Percentiles rank a stretch among this genome's conserved stretches.
Evolutionary conservation across 164 flowering plant genomes (phyloP).

Genomic region (Houttuynia cordata): DNA sequence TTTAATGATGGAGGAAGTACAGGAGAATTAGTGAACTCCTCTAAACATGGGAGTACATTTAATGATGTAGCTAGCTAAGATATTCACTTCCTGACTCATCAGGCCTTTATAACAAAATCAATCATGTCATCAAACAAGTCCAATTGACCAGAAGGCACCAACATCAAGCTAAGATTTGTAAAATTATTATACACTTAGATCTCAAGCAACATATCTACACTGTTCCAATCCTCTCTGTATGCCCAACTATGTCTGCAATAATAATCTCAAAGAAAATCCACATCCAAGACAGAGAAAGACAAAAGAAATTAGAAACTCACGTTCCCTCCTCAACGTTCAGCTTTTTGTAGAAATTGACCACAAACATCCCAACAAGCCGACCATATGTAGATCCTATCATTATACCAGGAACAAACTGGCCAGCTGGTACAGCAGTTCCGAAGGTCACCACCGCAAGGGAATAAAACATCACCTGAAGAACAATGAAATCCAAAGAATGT

Average conservation of each 20-base stretch:
- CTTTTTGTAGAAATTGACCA: conserved; percentile 80
- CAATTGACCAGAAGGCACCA: no score
- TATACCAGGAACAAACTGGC: conserved; percentile 98
- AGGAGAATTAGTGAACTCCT: no score
- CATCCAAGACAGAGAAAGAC: not conserved
- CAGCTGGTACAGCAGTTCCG: conserved; percentile 99
- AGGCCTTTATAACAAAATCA: no score
- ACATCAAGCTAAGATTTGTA: no score
- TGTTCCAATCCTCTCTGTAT: not conserved
- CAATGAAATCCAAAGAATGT: not conserved
- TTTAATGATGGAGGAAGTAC: no score
- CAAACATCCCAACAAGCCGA: conserved; percentile 96
- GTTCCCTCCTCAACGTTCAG: conserved; percentile 98
- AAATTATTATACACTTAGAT: no score
- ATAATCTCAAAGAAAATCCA: not conserved
- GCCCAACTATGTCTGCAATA: no score
- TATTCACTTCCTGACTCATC: no score
- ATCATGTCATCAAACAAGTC: no score
- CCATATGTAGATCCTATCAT: conserved; percentile 99
- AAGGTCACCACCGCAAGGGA: conserved; percentile 91
- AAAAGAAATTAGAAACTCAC: conserved; percentile 35
- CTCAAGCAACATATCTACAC: not conserved
- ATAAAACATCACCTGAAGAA: conserved; percentile 86
- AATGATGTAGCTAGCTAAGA: no score
- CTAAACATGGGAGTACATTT: no score